Conservation (phyloP, 2,329 filamentous ascomycete genomes). For the Hymenoscyphus albidus region DNA sequence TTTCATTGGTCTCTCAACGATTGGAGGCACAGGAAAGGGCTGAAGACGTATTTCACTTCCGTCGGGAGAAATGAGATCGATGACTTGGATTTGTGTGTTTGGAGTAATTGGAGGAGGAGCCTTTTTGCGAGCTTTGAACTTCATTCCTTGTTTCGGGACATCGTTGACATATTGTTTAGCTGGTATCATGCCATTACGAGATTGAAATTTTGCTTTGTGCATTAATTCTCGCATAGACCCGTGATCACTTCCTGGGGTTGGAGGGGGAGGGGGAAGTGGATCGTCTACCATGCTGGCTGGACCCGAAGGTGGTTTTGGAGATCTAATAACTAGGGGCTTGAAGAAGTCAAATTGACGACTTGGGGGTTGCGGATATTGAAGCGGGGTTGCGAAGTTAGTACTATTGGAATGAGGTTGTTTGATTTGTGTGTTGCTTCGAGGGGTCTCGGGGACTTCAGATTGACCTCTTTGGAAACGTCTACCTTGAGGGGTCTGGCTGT, state of each 20-base stretch:
- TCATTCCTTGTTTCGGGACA: neutral
- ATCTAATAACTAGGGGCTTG: neutral
- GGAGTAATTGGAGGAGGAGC: neutral
- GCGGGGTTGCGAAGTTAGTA: neutral
- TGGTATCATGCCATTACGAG: neutral
- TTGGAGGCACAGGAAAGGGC: slow-evolving; percentile 17
- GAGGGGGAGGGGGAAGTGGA: neutral
- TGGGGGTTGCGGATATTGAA: neutral
- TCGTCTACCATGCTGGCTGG: neutral
- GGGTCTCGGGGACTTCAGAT: neutral
- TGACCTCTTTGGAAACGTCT: neutral
- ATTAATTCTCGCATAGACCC: neutral
- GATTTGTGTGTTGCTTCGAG: neutral
- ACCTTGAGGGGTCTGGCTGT: neutral
- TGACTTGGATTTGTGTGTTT: neutral
- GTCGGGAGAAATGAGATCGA: slow-evolving; percentile 11
- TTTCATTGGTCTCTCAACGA: slow-evolving; percentile 44
- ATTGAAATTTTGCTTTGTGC: neutral
- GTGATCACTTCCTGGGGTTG: neutral
- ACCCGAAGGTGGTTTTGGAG: neutral
- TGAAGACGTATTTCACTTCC: neutral
- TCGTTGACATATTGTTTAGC: neutral
- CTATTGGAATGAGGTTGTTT: neutral
- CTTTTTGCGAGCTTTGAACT: neutral
- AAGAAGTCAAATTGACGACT: neutral